A percentile compares a stretch with the other conserved stretches of the same genome.
Conservation (phyloP, 2,329 filamentous ascomycete species). For the Epichloe gansuensis region DNA sequence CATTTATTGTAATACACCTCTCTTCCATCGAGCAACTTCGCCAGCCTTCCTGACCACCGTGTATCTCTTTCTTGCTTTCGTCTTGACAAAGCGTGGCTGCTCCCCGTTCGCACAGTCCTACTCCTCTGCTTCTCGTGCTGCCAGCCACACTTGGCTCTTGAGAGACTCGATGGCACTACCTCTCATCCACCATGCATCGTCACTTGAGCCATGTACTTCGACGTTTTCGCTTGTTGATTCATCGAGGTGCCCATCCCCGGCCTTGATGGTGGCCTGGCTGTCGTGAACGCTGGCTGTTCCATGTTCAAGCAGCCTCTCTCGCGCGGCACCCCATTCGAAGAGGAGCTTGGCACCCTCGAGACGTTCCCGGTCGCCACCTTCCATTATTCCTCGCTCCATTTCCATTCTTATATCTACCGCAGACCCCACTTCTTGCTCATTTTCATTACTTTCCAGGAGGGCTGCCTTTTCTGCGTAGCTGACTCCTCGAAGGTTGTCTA, state of each 20-base stretch:
- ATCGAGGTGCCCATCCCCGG: conserved; percentile 12
- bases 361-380: conserved; percentile 25
- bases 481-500: conserved; percentile 40
- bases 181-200: conserved; percentile 39
- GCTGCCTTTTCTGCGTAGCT: conserved; percentile 55
- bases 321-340: conserved; percentile 43
- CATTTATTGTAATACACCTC: not conserved
- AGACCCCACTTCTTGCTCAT: conserved; percentile 34
- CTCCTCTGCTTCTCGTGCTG: conserved; percentile 24
- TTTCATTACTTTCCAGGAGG: conserved; percentile 40
- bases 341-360: conserved; percentile 38
- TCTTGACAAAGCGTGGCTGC: not conserved
- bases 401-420: conserved; percentile 60
- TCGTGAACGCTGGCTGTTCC: conserved; percentile 14
- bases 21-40: not conserved
- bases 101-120: conserved; percentile 5
- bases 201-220: conserved; percentile 10
- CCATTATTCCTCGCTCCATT: conserved; percentile 38
- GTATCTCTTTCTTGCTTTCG: not conserved
- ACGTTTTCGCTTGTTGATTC: conserved; percentile 12
- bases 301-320: conserved; percentile 21
- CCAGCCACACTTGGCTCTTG: conserved; percentile 42
- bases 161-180: conserved; percentile 41
- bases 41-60: not conserved
- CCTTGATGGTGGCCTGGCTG: conserved; percentile 22